Evolutionary conservation across 176 grass and related monocot species (phyloP).

Genomic region (Neostapfia colusana): DNA sequence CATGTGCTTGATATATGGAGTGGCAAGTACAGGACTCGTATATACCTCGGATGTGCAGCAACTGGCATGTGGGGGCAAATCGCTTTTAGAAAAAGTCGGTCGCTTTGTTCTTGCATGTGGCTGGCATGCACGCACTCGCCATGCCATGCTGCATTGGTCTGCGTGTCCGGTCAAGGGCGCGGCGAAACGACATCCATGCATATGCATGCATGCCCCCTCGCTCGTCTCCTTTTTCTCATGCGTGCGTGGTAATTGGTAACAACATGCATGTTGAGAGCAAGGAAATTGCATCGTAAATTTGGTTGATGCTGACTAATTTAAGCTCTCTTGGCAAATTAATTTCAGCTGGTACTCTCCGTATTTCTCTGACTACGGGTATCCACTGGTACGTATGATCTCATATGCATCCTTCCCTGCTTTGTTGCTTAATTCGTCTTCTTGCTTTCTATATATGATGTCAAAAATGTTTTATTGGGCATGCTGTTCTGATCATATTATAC

Average conservation of each 20-base stretch:
- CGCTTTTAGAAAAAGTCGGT: conserved; percentile 26
- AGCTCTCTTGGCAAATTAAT: not conserved
- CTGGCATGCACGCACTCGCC: not conserved
- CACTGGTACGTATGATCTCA: conserved; percentile 31
- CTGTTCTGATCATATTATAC: not conserved
- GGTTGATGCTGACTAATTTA: not conserved
- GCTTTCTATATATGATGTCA: not conserved
- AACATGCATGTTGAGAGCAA: not conserved
- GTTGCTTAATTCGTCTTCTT: not conserved
- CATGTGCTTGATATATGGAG: not conserved
- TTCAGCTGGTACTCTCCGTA: conserved; percentile 54
- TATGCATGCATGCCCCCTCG: not conserved
- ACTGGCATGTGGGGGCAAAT: conserved; percentile 19
- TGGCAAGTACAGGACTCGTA: not conserved
- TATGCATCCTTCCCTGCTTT: no score
- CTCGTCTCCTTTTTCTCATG: not conserved
- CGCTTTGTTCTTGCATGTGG: conserved; percentile 21
- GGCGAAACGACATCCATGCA: not conserved
- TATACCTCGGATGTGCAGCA: conserved; percentile 1
- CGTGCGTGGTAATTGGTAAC: not conserved
- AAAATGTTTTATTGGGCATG: not conserved
- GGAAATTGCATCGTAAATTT: not conserved
- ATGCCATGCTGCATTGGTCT: conserved; percentile 13
- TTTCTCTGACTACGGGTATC: conserved; percentile 43
- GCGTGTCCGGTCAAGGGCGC: conserved; percentile 30